Evolutionary conservation across 1,284 basidiomycete species (phyloP).

Genomic region (Cutaneotrichosporon cavernicola): DNA sequence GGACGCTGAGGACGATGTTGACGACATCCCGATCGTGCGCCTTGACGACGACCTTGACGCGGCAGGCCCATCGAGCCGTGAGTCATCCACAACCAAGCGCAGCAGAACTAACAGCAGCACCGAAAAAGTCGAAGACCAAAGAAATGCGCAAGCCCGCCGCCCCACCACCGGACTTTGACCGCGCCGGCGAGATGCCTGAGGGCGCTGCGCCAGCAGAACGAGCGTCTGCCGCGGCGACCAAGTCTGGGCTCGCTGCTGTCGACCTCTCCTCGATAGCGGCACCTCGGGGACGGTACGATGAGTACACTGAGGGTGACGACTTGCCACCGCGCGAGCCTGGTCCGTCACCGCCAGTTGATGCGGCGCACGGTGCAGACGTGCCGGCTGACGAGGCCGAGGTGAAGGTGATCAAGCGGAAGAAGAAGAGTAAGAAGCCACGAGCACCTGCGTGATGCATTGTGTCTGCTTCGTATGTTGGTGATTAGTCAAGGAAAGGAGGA

Average conservation of each 20-base stretch:
- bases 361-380: conserved; percentile 19
- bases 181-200: conserved; percentile 79
- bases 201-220: conserved; percentile 53
- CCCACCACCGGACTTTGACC: conserved; percentile 60
- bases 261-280: conserved; percentile 18
- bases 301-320: conserved; percentile 60
- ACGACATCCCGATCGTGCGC: conserved; percentile 77
- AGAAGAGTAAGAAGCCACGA: conserved; percentile 37
- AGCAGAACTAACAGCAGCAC: not conserved
- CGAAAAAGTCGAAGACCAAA: conserved; percentile 13
- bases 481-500: not conserved
- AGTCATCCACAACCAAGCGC: conserved; percentile 14
- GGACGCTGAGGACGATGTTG: conserved; percentile 69
- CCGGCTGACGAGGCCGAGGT: conserved; percentile 41
- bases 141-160: conserved; percentile 21
- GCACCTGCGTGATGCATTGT: conserved; percentile 16
- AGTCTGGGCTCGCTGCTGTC: conserved; percentile 49
- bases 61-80: conserved; percentile 37
- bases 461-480: not conserved
- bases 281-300: conserved; percentile 56
- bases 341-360: not conserved
- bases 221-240: not conserved
- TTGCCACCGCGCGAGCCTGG: conserved; percentile 9
- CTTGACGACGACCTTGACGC: conserved; percentile 58
- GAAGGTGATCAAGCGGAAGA: conserved; percentile 48